Base-by-base conservation (phyloP, 306 rosid genomes). In the Prunus mira region DNA sequence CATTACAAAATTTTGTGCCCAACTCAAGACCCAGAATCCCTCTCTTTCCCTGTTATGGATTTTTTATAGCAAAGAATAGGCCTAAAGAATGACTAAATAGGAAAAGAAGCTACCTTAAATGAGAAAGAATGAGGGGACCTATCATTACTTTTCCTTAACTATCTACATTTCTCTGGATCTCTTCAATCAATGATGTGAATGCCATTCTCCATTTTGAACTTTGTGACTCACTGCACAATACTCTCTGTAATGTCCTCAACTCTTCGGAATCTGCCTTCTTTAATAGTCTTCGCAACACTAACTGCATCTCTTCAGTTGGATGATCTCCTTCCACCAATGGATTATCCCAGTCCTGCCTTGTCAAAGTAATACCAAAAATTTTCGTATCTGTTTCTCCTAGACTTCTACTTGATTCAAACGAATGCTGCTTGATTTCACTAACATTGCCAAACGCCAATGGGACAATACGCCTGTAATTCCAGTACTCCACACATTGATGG, bases 401-500 rank as follows among this genome's bases (percentile, higher is more conserved):
- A 82, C 81, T 78, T 73, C 78, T 77, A 65, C 81, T 78, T 66
- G 79, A 81, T 77, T 76, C 82, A 51, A 27, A 49, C 24, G 76
- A 69, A 62, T 60, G 78, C 82, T 80, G 87, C 72, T 55, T 30
- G 65, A 63, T 68, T 55, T 80, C 74, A 30, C 68, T 64, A 34
- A 49, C 25, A 5, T 80, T 74, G 69, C 75, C 73, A 5, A 60
- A 60, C 77, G 77, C 51, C 20, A 57, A 56, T 50, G 84, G 83
- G 32, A 32, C 60, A 14, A 22, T 75, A 46, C 2, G 28, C 83
- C 71, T 87, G 91, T 87, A 82, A 74, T 86, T 87, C 97, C 98
- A 93, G 75, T 93, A 93, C 84, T 88, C 98, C 51, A 30, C 22
- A 67, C 93, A 93, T 78, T 77, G 87, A 78, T 89, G 96, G 61